Evolutionary conservation across 2,329 filamentous ascomycete genomes (phyloP).

Genomic region (Fusarium sp.): DNA sequence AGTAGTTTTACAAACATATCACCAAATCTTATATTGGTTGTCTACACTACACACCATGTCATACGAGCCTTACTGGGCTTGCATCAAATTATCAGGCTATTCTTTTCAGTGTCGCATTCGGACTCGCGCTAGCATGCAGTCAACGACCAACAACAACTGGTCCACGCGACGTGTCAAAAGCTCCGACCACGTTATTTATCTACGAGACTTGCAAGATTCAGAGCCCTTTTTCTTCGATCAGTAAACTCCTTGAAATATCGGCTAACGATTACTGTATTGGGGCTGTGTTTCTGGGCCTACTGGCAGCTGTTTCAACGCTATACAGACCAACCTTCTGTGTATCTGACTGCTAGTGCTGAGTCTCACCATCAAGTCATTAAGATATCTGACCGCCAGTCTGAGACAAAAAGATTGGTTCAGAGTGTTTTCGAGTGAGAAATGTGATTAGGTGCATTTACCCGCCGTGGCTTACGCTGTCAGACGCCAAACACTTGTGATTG

Average conservation of each 20-base stretch:
- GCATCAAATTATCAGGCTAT: neutral
- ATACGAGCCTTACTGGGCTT: neutral
- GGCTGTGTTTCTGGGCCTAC: neutral
- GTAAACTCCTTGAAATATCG: neutral
- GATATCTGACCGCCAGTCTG: neutral
- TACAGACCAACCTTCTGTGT: neutral
- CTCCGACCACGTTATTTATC: neutral
- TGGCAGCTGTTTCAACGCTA: neutral
- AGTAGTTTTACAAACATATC: neutral
- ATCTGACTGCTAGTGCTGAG: neutral
- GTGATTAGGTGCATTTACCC: neutral
- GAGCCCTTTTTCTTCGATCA: rapidly evolving
- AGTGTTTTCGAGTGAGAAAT: neutral
- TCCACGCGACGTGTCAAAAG: neutral
- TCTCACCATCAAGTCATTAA: neutral
- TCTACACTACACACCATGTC: neutral
- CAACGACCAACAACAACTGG: neutral
- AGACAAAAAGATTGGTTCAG: rapidly evolving
- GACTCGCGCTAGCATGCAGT: neutral
- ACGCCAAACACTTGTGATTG: neutral
- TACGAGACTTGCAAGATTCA: no score
- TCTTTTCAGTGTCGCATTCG: neutral
- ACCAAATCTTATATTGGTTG: neutral
- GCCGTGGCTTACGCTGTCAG: neutral
- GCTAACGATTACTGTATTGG: rapidly evolving